Evolutionary conservation across 2,329 filamentous ascomycete genomes (phyloP).

Genomic region (Trichoderma brevicompactum): DNA sequence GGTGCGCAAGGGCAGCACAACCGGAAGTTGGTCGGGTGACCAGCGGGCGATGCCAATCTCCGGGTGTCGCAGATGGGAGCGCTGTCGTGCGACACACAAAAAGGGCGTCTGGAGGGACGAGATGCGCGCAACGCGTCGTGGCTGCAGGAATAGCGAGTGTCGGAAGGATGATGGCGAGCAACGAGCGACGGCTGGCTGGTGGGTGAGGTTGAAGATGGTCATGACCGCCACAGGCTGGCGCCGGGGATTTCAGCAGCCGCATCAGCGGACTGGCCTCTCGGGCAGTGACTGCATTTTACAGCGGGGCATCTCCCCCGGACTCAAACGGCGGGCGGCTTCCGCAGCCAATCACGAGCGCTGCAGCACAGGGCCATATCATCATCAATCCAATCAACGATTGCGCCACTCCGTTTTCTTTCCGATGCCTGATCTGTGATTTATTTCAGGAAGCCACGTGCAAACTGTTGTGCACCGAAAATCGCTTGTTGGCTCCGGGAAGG

Average conservation of each 20-base stretch:
- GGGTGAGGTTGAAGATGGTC: background rate
- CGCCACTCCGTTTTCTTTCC: conserved; percentile 11
- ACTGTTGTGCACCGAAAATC: too few species aligned
- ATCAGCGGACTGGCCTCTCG: conserved; percentile 7
- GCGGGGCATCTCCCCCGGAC: conserved; percentile 24
- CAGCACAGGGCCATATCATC: background rate
- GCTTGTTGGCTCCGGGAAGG: background rate
- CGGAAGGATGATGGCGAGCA: conserved; percentile 3
- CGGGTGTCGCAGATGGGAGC: conserved; percentile 3
- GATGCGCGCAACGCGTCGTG: background rate
- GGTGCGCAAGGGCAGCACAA: conserved; percentile 4
- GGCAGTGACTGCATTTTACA: conserved; percentile 19
- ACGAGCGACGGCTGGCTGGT: conserved; percentile 15
- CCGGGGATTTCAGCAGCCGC: background rate
- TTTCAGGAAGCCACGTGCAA: too few species aligned
- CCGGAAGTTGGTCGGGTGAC: conserved; percentile 23
- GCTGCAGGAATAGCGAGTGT: conserved; percentile 17
- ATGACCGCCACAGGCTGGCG: conserved; percentile 3
- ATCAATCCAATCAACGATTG: conserved; percentile 3
- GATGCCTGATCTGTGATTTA: background rate
- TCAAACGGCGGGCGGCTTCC: conserved; percentile 17
- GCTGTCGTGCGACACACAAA: conserved; percentile 12
- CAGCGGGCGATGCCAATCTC: conserved; percentile 13
- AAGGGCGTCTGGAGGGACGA: background rate
- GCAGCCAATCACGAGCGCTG: conserved; percentile 24